phyloP scores from a whole-genome alignment of 805 yeast species.

The Saccharomycopsis sp. region DNA sequence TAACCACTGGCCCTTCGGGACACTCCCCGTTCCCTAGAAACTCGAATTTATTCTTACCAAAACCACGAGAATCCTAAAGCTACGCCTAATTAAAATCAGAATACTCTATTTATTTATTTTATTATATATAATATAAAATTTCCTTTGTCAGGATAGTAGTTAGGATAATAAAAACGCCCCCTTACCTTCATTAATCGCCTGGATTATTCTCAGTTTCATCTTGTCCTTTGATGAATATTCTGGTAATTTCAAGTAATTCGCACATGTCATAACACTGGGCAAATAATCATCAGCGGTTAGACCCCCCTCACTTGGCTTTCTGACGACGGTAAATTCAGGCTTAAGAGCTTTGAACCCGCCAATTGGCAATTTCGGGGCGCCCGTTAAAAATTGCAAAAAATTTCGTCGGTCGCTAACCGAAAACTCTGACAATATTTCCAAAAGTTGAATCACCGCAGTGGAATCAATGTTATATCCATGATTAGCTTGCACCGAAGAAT shows the following conservation, averaged over 20 bases:
- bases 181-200: constrained; percentile 83
- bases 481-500: constrained; percentile 65
- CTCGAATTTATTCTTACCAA: constrained; percentile 12
- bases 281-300: constrained; percentile 66
- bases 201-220: constrained; percentile 49
- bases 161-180: constrained; percentile 78
- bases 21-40: constrained; percentile 15
- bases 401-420: constrained; percentile 49
- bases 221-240: constrained; percentile 60
- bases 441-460: constrained; percentile 47
- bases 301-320: constrained; percentile 65
- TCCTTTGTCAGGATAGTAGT: too few relatives aligned
- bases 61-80: background rate
- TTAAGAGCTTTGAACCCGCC: constrained; percentile 83
- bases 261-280: constrained; percentile 98
- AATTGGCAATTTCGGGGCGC: constrained; percentile 86
- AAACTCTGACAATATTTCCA: constrained; percentile 57
- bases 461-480: constrained; percentile 84
- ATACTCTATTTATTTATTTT: too few relatives aligned
- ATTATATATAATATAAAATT: too few relatives aligned
- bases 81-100: background rate
- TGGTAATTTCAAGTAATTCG: constrained; percentile 86
- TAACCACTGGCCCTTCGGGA: constrained; percentile 1
- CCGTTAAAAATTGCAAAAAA: constrained; percentile 84
- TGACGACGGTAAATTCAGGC: constrained; percentile 83